A percentile compares a stretch with the other conserved stretches of the same genome.
Evolutionary conservation across 768 basidiomycete genomes (phyloP).

Genomic region (Chalciporus chontae): DNA sequence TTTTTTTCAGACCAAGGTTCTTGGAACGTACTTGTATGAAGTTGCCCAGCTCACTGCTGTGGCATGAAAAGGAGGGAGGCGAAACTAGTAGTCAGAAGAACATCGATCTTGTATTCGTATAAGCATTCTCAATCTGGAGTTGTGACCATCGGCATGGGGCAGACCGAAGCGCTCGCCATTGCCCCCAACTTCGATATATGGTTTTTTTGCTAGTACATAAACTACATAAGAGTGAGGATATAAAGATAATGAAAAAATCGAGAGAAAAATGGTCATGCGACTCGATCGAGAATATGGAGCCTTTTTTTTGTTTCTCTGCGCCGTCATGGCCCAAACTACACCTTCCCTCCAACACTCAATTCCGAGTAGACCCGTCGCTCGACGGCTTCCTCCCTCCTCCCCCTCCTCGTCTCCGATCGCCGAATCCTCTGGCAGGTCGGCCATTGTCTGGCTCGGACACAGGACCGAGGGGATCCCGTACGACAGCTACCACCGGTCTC

Average conservation of each 20-base stretch:
- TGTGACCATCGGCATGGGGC: background rate
- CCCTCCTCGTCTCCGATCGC: constrained; percentile 17
- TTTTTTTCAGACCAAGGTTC: constrained; percentile 32
- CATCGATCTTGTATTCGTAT: background rate
- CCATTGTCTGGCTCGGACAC: constrained; percentile 4
- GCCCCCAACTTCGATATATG: background rate
- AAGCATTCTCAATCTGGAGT: background rate
- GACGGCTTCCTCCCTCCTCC: background rate
- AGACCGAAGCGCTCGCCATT: background rate
- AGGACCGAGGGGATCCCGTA: constrained; percentile 36
- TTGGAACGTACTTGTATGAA: constrained; percentile 32
- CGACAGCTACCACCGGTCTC: constrained; percentile 10
- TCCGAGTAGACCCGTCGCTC: background rate
- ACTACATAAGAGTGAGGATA: background rate
- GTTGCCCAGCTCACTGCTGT: constrained; percentile 20
- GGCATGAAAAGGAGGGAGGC: constrained; percentile 9
- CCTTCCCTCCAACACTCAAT: background rate
- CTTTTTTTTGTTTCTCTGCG: background rate
- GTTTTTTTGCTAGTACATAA: background rate
- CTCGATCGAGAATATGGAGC: too few relatives aligned
- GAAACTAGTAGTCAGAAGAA: background rate
- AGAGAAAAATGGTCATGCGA: background rate
- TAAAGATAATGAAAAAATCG: background rate
- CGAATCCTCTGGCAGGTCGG: constrained; percentile 26
- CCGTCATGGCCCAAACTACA: background rate